These are phyloP conservation scores for Xylariaceae sp. DNA, from an alignment of 2,329 filamentous ascomycete genomes.

Conservation along the genomic window DNA sequence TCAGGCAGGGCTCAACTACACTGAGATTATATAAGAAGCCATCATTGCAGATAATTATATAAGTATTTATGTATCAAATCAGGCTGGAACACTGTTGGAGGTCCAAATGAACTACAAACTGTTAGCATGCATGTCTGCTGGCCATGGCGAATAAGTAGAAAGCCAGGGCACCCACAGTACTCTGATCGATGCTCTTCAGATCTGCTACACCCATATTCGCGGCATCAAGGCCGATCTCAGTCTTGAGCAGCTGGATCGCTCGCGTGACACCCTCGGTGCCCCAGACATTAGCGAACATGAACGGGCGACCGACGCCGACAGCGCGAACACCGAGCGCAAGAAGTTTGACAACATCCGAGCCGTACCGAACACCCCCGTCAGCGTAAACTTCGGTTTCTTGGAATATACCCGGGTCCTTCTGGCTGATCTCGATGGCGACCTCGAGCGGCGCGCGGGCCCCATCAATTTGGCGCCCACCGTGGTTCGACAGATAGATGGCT, in stretches of 20 bases:
- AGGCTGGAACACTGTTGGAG: no score
- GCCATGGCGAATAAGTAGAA: no score
- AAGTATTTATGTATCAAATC: no score
- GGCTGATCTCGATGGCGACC: slow-evolving; percentile 39
- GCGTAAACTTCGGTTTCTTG: slow-evolving; percentile 41
- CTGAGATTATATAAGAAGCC: no score
- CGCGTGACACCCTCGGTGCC: slow-evolving; percentile 51
- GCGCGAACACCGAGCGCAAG: slow-evolving; percentile 43
- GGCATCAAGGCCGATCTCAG: slow-evolving; percentile 46
- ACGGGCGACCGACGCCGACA: slow-evolving; percentile 50
- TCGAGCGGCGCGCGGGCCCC: slow-evolving; percentile 39
- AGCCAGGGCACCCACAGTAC: no score
- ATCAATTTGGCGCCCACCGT: slow-evolving; percentile 45
- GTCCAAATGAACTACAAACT: no score
- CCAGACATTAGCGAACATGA: slow-evolving; percentile 56
- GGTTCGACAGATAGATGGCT: slow-evolving; percentile 45
- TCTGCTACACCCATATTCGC: slow-evolving; percentile 39
- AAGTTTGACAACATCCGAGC: slow-evolving; percentile 43
- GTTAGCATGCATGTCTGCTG: no score
- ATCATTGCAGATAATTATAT: no score
- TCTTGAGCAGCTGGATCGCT: slow-evolving; percentile 51
- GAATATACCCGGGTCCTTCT: slow-evolving; percentile 40
- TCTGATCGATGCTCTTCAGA: slow-evolving; percentile 38
- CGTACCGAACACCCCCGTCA: slow-evolving; percentile 44
- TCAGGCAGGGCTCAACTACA: no score